Evolutionary conservation across 805 yeast species (phyloP).

Genomic region (Phaffomyces antillensis): DNA sequence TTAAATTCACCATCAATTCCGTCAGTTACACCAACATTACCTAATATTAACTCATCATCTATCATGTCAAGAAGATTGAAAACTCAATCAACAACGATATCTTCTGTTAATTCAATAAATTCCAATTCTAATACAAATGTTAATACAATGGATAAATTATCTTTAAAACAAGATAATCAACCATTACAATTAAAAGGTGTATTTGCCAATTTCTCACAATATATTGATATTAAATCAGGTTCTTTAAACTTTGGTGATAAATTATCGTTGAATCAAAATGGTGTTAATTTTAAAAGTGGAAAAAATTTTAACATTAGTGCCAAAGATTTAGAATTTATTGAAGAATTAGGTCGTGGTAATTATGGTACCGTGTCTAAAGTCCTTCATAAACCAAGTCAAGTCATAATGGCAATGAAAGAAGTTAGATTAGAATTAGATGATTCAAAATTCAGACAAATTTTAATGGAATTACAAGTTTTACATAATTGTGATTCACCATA

Average conservation of each 20-base stretch:
- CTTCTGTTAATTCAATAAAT: slow-evolving; percentile 1
- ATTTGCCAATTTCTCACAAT: slow-evolving; percentile 80
- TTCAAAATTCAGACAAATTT: slow-evolving; percentile 84
- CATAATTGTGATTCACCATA: slow-evolving; percentile 87
- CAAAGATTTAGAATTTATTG: slow-evolving; percentile 75
- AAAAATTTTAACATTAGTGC: slow-evolving; percentile 78
- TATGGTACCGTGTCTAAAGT: slow-evolving; percentile 95
- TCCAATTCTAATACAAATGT: neutral
- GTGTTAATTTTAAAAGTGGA: slow-evolving; percentile 86
- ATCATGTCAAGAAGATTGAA: slow-evolving; percentile 7
- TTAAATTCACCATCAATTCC: slow-evolving; percentile 6
- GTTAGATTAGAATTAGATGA: slow-evolving; percentile 91
- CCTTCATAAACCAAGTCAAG: slow-evolving; percentile 84
- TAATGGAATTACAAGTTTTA: slow-evolving; percentile 92
- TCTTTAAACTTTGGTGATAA: slow-evolving; percentile 89
- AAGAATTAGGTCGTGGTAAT: slow-evolving; percentile 91
- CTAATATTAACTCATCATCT: slow-evolving; percentile 2
- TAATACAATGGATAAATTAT: too few species aligned
- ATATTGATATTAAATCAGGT: slow-evolving; percentile 88
- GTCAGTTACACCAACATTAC: neutral
- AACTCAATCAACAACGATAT: slow-evolving; percentile 3
- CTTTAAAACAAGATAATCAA: slow-evolving; percentile 1
- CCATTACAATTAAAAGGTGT: slow-evolving; percentile 41
- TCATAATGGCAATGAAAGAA: slow-evolving; percentile 96
- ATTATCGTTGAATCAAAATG: slow-evolving; percentile 84